phyloP scores from a whole-genome alignment of 2,329 filamentous ascomycete genomes.

The Zasmidium citrigriseum region DNA sequence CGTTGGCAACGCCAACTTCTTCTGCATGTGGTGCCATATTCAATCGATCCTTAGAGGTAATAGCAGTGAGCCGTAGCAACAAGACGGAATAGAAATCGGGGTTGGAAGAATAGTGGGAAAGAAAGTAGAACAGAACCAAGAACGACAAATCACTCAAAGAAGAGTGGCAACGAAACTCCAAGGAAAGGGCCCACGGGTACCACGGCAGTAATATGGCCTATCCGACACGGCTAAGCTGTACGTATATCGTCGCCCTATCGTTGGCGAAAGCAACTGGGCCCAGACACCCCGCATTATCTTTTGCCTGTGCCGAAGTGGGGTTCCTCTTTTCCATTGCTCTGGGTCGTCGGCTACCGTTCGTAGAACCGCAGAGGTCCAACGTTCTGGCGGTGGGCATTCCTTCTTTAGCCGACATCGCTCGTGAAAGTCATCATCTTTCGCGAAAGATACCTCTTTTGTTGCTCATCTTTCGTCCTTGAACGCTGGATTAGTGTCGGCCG shows the following conservation, averaged over 20 bases:
- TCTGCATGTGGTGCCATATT: constrained; percentile 37
- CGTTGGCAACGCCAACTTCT: constrained; percentile 22
- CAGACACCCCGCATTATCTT: background rate
- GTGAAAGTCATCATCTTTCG: too few species aligned
- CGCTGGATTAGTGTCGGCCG: too few species aligned
- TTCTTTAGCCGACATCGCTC: too few species aligned
- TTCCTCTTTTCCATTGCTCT: too few species aligned
- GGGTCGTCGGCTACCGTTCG: too few species aligned
- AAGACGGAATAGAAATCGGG: background rate
- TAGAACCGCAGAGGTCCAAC: too few species aligned
- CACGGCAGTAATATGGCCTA: background rate
- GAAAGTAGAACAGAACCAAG: background rate
- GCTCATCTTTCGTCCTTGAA: too few species aligned
- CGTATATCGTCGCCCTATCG: background rate
- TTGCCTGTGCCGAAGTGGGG: background rate
- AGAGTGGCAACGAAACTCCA: background rate
- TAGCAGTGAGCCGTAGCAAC: background rate
- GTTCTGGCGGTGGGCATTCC: too few species aligned
- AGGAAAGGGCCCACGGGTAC: background rate
- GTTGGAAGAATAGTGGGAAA: background rate
- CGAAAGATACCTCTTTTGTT: too few species aligned
- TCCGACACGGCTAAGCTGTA: background rate
- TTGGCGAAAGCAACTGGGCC: background rate
- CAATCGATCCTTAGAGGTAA: background rate
- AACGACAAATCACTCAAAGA: background rate